Evolutionary conservation across 2,329 filamentous ascomycete species (phyloP).

Genomic region (Cryphonectria parasitica): DNA sequence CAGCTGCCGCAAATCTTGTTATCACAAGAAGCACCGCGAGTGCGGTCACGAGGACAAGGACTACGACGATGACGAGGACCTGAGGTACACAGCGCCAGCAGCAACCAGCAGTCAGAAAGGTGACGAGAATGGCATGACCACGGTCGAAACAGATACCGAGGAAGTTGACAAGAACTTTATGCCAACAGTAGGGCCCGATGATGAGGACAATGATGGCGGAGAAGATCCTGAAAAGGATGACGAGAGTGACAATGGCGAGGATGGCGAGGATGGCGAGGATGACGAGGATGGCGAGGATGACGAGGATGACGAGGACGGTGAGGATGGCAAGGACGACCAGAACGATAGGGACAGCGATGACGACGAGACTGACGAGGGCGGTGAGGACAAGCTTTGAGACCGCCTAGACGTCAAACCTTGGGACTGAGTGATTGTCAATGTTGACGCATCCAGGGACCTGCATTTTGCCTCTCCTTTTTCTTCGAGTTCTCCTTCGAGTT

Average conservation of each 20-base stretch:
- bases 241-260: not conserved
- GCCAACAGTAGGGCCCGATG: not conserved
- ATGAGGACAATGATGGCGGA: not conserved
- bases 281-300: not conserved
- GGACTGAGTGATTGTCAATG: not conserved
- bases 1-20: not conserved
- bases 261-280: not conserved
- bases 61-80: not conserved
- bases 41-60: not conserved
- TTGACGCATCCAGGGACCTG: constrained; percentile 21
- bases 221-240: not conserved
- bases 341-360: not conserved
- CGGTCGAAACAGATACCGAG: not conserved
- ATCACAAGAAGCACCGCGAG: not conserved
- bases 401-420: not conserved
- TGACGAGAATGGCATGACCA: not conserved
- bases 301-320: not conserved
- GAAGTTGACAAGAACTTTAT: not conserved
- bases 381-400: not conserved
- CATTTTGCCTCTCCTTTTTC: not conserved
- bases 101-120: not conserved
- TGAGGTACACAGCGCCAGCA: not conserved
- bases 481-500: not conserved
- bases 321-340: not conserved
- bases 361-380: not conserved